Base-by-base conservation (phyloP, 306 rosid species). In the Quercus aquifolioides region DNA sequence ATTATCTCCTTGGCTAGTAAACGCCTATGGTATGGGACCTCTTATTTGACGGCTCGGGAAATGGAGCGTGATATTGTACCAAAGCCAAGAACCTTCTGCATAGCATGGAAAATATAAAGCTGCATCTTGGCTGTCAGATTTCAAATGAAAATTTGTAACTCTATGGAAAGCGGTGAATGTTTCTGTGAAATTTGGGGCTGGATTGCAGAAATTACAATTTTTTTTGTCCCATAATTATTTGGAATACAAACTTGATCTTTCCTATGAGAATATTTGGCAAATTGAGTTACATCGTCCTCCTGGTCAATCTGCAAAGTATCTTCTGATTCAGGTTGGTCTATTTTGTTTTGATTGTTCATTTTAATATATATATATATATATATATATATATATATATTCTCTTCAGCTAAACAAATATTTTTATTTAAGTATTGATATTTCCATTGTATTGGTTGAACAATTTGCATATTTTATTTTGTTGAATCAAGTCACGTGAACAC, bases 261-360 rank as follows among this genome's bases (percentile, higher is more conserved):
- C 79, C 3, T 90, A 90, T 23, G 94, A 91, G 78, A 93, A 87
- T 72, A 75, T 93, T 52, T 88, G 90, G 93, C 89, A 93, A 85
- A 86, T 88, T 31, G 89, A 90, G 84, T 78, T 87, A 55, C 87
- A 55, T 81, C 70, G 31, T 21, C 91, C 94, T 51, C 83, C 17
- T 15, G 87, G 76, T 78, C 77, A 54, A 74, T 23, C 82, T 79
- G 70, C 78, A 12, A 77, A 75, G 68, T 90, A 87, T 74, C 94
- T 94, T 76, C 80, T 89, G 79, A 78, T 94, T 82, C 98, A 92
- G 98, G 98, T 94, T 80, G 4, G 25, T 78, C 43, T 17, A 18
- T 35, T n/a, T 62, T 62, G 10, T 19, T 17, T 55, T 46, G 1
- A 8, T 46, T 46, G 52, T 46, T 46, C 52, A 62, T 17, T 64